These are phyloP conservation scores for Talaromyces borbonicus DNA, from an alignment of 495 filamentous ascomycete genomes.

Conservation along the genomic window DNA sequence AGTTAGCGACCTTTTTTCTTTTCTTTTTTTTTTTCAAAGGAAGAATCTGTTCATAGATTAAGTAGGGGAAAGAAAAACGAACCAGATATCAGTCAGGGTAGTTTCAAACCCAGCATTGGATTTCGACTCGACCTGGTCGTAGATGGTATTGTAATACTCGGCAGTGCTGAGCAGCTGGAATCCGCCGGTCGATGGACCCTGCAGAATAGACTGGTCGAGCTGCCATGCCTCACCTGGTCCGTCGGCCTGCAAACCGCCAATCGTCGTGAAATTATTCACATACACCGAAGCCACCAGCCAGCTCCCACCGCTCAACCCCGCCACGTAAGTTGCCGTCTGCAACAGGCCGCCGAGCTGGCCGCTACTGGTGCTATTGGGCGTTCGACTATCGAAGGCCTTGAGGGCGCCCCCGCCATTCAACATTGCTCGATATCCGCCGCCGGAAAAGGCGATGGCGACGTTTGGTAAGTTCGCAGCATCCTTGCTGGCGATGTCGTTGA, in stretches of 20 bases:
- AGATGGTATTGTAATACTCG: conserved; percentile 58
- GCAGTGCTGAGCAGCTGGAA: conserved; percentile 38
- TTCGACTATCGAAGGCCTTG: conserved; percentile 71
- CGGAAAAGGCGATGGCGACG: conserved; percentile 48
- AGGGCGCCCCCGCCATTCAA: conserved; percentile 75
- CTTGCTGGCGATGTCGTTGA: conserved; percentile 41
- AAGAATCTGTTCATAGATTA: neutral
- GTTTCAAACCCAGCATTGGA: conserved; percentile 58
- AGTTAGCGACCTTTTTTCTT: neutral
- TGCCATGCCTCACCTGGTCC: conserved; percentile 52
- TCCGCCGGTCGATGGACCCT: conserved; percentile 41
- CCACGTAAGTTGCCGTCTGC: conserved; percentile 70
- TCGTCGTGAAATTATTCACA: conserved; percentile 75
- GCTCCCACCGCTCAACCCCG: conserved; percentile 75
- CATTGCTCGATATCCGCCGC: conserved; percentile 72
- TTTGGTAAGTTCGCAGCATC: conserved; percentile 50
- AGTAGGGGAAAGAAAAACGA: neutral
- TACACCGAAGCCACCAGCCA: conserved; percentile 90
- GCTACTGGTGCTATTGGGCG: conserved; percentile 45
- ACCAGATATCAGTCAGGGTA: conserved; percentile 76
- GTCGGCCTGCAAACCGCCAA: conserved; percentile 49
- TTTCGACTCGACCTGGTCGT: conserved; percentile 53
- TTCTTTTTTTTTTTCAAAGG: neutral
- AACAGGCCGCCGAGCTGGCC: conserved; percentile 76
- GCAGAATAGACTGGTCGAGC: conserved; percentile 62